A percentile compares a stretch with the other conserved stretches of the same genome.
Evolutionary conservation across 257 asterid species (phyloP).

Genomic region (Solanum megistacrolobum): DNA sequence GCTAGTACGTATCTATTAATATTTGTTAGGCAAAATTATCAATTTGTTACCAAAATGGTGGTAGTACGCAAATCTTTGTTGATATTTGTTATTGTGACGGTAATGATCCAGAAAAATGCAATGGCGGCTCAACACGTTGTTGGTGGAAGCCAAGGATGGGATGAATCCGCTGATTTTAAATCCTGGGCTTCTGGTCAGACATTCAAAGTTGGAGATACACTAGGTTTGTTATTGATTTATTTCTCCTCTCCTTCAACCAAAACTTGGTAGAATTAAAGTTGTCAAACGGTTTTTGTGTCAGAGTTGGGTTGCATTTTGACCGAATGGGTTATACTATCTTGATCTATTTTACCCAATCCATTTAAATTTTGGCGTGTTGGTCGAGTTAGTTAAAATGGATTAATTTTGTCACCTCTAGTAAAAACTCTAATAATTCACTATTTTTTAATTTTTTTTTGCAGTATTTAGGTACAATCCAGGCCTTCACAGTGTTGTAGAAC

Average conservation of each 20-base stretch:
- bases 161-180: conserved; percentile 57
- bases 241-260: neutral
- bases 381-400: neutral
- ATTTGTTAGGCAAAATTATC: neutral
- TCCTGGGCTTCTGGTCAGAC: conserved; percentile 65
- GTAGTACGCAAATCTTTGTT: conserved; percentile 6
- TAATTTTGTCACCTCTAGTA: neutral
- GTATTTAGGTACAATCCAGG: conserved; percentile 67
- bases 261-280: neutral
- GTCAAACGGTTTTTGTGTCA: neutral
- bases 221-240: conserved; percentile 24
- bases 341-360: neutral
- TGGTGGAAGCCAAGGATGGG: conserved; percentile 94
- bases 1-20: neutral
- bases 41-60: conserved; percentile 12
- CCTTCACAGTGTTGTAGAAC: conserved; percentile 65
- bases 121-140: conserved; percentile 43
- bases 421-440: neutral
- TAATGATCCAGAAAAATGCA: conserved; percentile 8
- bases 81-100: neutral
- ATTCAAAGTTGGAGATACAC: conserved; percentile 73
- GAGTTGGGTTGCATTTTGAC: neutral
- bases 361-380: neutral
- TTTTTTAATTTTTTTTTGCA: neutral
- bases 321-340: neutral